Evolutionary conservation across 108 stramenopile species (phyloP), one percentile per base, ranked within the genome.

Genomic region (Cyclotella cryptica): DNA sequence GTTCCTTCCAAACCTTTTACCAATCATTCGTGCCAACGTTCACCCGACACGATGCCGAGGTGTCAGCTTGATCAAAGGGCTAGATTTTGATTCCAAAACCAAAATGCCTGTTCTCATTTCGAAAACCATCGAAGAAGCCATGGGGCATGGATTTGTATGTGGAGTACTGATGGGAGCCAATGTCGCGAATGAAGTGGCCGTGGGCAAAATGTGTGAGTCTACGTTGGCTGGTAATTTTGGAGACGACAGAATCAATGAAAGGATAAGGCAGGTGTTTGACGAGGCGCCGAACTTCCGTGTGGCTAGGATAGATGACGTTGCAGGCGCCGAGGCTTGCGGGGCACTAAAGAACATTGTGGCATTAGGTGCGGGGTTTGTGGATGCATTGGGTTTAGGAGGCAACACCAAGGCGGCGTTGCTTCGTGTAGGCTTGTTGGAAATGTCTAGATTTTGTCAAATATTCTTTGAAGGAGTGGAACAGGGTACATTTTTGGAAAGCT

Each of bases 91-190:
- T 67, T 35, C 76, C 30, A 58, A 85, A 24, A 91, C 86, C 8
- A 87, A 91, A 21, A 29, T 71, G 35, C 94, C 94, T 17, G 78
- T 92, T 40, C 78, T 96, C 21, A 93, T 96, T 53, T 93, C 92
- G 42, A 58, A 85, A 67, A 71, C 88, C 17, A 96, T 96, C 58
- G 85, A 84, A 26, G 75, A 86, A n/a, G 87, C 86, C 24, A 93
- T 96, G 94, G 92, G 91, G 24, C 28, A 35, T 0, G 61, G 68
- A 44, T 93, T 94, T 62, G 51, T 47, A 54, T 93, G 94, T 43
- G 94, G 93, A 11, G 98, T 97, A 9, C 75, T 99, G n/a, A 99
- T 99, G 98, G 98, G 98, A 6, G 98, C 98, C 53, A 99, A 99
- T 81, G 94, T 99, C 12, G 98, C 98, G 0, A 79, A 83, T 66